Conservation (phyloP, 768 basidiomycete species). For the Agrocybe pediades region DNA sequence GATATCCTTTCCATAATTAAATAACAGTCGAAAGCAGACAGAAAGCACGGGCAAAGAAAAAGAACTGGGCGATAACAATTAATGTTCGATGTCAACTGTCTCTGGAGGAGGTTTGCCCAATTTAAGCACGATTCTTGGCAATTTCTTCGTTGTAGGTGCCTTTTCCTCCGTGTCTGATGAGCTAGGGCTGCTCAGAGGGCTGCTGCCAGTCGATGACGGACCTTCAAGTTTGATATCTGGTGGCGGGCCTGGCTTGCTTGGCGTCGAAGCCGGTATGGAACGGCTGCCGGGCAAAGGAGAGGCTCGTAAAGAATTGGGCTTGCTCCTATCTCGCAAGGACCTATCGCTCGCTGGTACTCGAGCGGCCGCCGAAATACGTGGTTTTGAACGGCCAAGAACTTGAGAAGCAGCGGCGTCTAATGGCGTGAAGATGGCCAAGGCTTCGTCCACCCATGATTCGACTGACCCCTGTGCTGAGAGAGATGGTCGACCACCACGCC, state of each 20-base stretch:
- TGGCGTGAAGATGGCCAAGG: constrained; percentile 48
- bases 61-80: neutral
- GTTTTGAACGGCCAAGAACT: constrained; percentile 18
- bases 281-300: constrained; percentile 20
- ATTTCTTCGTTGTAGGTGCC: constrained; percentile 36
- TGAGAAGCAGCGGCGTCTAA: constrained; percentile 35
- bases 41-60: neutral
- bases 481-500: constrained; percentile 49
- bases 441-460: constrained; percentile 62
- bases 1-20: too few relatives aligned
- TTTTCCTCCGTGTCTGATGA: constrained; percentile 13
- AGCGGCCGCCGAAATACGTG: constrained; percentile 14
- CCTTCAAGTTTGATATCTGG: constrained; percentile 2
- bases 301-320: constrained; percentile 35
- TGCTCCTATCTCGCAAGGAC: constrained; percentile 55
- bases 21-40: too few relatives aligned
- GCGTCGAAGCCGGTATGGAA: neutral
- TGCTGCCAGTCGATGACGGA: constrained; percentile 11
- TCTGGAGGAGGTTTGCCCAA: constrained; percentile 45
- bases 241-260: constrained; percentile 6
- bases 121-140: constrained; percentile 58
- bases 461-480: constrained; percentile 29
- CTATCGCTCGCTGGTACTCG: constrained; percentile 38
- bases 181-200: constrained; percentile 16
- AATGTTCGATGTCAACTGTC: neutral